Conservation (phyloP, 2,329 filamentous ascomycete species). For the Coniochaeta sp. region DNA sequence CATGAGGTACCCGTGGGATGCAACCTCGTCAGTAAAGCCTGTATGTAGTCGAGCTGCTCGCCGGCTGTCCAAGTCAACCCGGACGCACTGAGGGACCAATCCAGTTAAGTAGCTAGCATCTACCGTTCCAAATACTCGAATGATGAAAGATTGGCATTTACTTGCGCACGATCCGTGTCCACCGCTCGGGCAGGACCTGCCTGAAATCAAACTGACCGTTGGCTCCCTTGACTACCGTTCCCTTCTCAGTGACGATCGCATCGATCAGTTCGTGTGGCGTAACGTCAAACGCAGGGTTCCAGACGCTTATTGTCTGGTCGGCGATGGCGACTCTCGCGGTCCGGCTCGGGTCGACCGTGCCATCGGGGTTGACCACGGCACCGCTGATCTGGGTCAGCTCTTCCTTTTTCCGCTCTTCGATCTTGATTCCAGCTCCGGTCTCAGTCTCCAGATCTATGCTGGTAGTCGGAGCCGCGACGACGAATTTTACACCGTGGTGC, state of each 20-base stretch:
- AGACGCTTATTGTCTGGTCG: conserved; percentile 70
- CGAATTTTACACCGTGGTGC: conserved; percentile 84
- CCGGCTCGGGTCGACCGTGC: conserved; percentile 52
- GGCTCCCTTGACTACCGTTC: conserved; percentile 70
- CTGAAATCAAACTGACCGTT: conserved; percentile 64
- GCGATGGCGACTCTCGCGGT: conserved; percentile 75
- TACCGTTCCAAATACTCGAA: no score
- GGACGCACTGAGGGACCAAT: no score
- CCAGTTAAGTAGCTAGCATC: no score
- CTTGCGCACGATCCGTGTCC: conserved; percentile 29
- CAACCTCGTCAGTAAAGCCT: neutral
- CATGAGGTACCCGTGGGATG: neutral
- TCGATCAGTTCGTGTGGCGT: conserved; percentile 87
- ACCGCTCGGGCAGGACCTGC: conserved; percentile 48
- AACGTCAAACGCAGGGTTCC: conserved; percentile 97
- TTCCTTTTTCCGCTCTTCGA: conserved; percentile 75
- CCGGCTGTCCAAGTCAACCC: neutral
- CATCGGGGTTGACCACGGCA: conserved; percentile 58
- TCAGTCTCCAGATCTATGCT: conserved; percentile 82
- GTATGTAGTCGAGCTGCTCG: neutral
- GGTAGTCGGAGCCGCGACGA: conserved; percentile 90
- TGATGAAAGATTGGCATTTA: neutral
- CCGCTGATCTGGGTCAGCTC: conserved; percentile 85
- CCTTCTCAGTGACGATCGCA: conserved; percentile 87
- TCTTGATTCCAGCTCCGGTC: conserved; percentile 73